These are phyloP conservation scores for Colletotrichum sp. DNA, from an alignment of 2,329 filamentous ascomycete species.

Conservation along the genomic window DNA sequence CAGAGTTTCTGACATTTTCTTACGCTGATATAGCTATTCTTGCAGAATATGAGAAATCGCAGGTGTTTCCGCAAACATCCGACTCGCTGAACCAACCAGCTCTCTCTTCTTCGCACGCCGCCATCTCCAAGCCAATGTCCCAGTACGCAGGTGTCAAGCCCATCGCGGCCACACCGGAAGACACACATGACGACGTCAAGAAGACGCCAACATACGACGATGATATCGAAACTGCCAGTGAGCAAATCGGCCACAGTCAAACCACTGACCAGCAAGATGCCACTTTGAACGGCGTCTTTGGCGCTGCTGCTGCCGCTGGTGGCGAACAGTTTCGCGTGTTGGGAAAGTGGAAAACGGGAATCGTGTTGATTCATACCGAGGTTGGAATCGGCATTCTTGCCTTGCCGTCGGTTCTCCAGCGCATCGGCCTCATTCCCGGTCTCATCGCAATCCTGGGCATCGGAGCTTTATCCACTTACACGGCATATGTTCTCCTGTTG, in stretches of 20 bases:
- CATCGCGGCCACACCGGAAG: not conserved
- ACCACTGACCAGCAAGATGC: not conserved
- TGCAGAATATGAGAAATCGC: not conserved
- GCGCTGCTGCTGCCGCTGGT: not conserved
- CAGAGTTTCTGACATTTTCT: not conserved
- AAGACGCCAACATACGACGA: not conserved
- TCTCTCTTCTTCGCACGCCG: not conserved
- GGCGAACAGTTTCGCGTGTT: not conserved
- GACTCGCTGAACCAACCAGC: not conserved
- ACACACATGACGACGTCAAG: not conserved
- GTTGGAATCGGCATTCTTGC: not conserved
- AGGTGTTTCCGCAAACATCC: not conserved
- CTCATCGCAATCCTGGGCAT: not conserved
- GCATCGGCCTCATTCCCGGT: not conserved
- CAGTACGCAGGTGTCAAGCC: not conserved
- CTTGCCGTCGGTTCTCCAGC: not conserved
- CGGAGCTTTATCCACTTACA: not conserved
- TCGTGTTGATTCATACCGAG: not conserved
- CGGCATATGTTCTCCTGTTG: rapidly evolving
- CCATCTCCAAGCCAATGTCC: not conserved
- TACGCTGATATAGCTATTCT: not conserved
- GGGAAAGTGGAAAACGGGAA: not conserved
- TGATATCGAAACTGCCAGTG: not conserved
- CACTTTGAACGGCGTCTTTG: not conserved
- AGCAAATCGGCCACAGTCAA: not conserved